Evolutionary conservation across 108 stramenopile genomes (phyloP), one percentile per base, ranked within the genome.

Genomic region (Cylindrotheca fusiformis): DNA sequence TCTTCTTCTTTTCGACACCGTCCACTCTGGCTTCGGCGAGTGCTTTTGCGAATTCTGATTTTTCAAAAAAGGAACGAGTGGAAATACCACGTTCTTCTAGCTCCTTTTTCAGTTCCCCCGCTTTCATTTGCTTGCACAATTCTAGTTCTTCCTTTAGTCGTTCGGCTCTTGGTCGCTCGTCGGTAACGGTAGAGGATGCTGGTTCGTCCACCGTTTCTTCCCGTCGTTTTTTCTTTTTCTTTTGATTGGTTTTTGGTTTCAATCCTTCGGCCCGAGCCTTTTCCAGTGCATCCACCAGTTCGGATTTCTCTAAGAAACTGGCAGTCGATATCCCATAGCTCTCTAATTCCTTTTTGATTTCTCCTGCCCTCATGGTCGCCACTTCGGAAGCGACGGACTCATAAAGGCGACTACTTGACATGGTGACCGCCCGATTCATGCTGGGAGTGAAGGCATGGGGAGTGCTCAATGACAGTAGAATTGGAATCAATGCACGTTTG

Each of bases 21-120:
- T 86, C 86, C 22, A 72, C 83, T 47, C 79, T 54, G 12, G 87
- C 85, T 60, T 80, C 79, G 10, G 90, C 90, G 8, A 82, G 72
- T 20, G 90, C 90, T 5, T 75, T 54, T 4, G 86, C 84, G 71
- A 91, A 91, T 65, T 91, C 90, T 24, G 73, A 73, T 58, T 91
- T 91, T 77, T 91, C 89, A 44, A 91, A 76, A 60, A 91, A 91
- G n/a, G 78, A 63, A 32, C 67, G 72, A 1, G 89, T 91, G 3
- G 74, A 55, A 49, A 91, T 77, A 17, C 89, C 89, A 14, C 79
- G 78, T 4, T 76, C 74, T 63, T 86, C 56, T 41, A 90, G 59
- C 66, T 90, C 88, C 54, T 89, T 80, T 32, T 72, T 79, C 41
- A 89, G 72, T 18, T 86, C 82, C 18, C 67, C 68, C 0, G 61